A percentile compares a stretch with the other conserved stretches of the same genome.
Conservation (phyloP, 306 rosid genomes). For the Dalbergia cochinchinensis region DNA sequence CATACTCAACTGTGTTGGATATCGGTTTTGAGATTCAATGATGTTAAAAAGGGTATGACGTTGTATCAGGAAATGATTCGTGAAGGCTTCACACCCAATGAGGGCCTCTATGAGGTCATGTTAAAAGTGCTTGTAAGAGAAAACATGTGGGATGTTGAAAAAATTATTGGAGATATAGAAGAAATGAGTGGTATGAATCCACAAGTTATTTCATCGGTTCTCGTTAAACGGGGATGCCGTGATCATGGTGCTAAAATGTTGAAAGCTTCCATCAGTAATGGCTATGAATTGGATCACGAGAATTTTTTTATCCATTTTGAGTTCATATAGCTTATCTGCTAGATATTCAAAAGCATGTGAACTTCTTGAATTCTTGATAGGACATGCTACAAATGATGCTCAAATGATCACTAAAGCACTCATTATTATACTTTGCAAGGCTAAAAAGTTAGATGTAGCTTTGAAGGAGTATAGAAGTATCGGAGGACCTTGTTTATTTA, state of each 20-base stretch:
- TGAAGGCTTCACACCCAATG: constrained; percentile 71
- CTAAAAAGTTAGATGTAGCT: constrained; percentile 75
- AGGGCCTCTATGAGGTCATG: constrained; percentile 72
- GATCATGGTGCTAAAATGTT: constrained; percentile 81
- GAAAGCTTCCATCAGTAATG: constrained; percentile 73
- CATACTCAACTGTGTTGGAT: constrained; percentile 89
- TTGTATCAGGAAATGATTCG: constrained; percentile 76
- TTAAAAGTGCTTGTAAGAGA: constrained; percentile 70
- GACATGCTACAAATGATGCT: constrained; percentile 59
- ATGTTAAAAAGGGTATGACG: constrained; percentile 67
- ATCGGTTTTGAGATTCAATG: constrained; percentile 79
- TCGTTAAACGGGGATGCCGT: constrained; percentile 79
- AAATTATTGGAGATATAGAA: constrained; percentile 76
- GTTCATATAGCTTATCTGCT: constrained; percentile 80
- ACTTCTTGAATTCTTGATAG: constrained; percentile 83
- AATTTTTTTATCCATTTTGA: constrained; percentile 72
- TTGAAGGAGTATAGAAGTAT: constrained; percentile 70
- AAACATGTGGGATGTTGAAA: constrained; percentile 68
- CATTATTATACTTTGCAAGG: constrained; percentile 81
- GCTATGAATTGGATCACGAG: constrained; percentile 76
- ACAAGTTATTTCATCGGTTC: constrained; percentile 78
- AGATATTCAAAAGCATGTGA: constrained; percentile 88
- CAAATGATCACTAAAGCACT: constrained; percentile 82
- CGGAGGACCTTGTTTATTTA: constrained; percentile 63
- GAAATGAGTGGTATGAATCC: constrained; percentile 72